Evolutionary conservation across 176 grass and related monocot genomes (phyloP).

Genomic region (Urochloa ruziziensis): DNA sequence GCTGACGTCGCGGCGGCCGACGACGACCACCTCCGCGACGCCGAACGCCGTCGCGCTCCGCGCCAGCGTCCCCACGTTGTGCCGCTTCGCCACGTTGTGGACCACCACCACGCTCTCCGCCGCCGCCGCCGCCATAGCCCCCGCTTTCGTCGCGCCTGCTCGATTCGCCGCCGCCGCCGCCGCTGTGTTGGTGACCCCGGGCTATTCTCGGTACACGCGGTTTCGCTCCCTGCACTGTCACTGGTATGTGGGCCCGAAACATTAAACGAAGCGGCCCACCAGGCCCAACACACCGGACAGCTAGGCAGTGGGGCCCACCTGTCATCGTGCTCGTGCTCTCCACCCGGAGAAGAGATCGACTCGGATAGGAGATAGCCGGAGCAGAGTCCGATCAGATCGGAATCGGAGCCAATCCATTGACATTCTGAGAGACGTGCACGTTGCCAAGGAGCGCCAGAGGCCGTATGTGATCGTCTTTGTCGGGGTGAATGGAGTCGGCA

Average conservation of each 20-base stretch:
- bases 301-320: neutral
- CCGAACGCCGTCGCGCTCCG: conserved; percentile 82
- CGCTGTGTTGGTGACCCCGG: neutral
- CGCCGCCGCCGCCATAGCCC: conserved; percentile 29
- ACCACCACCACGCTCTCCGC: conserved; percentile 68
- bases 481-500: conserved; percentile 64
- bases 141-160: neutral
- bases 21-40: conserved; percentile 76
- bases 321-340: neutral
- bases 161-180: neutral
- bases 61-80: conserved; percentile 85
- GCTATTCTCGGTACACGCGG: neutral
- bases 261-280: neutral
- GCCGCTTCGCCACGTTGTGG: conserved; percentile 89
- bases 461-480: conserved; percentile 63
- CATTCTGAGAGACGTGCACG: conserved; percentile 45
- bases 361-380: neutral
- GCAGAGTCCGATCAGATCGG: neutral
- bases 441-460: conserved; percentile 47
- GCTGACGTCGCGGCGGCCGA: conserved; percentile 84
- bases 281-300: neutral
- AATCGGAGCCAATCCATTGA: conserved; percentile 42
- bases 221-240: neutral
- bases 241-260: neutral
- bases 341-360: neutral